Evolutionary conservation across 257 asterid genomes (phyloP), one percentile per base, ranked within the genome.

Genomic region (Euphrasia confusa): DNA sequence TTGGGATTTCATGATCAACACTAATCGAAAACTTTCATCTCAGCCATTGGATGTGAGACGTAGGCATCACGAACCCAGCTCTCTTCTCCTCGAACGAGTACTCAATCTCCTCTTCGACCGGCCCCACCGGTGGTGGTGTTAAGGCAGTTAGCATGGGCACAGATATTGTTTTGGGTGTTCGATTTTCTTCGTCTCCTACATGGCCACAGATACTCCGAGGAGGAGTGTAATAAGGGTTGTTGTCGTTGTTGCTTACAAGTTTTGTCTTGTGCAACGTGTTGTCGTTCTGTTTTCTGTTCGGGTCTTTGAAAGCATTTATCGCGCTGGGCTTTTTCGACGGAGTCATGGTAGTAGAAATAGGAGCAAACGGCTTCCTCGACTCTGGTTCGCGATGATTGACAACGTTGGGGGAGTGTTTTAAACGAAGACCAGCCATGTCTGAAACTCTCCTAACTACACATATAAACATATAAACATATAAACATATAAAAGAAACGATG

Each of bases 71-170:
- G 65, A 81, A 89, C 9, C 90, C 83, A 21, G 88, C 89, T 73
- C 99, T 76, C 33, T 79, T 79, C 78, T 92, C 99, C 79, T 92
- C 99, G 7, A 89, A 92, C 1, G 97, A 92, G 78, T 89, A 92
- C 52, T 92, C 97, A 3, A 63, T 77, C 74, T 77, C 89, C 63
- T 84, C 84, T 12, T 65, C 80, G 49, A 56, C 71, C 35, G 79
- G 24, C 24, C 24, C 24, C 24, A 21, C 24, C 24, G 24, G 24
- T 5, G 67, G 58, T 37, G 42, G 42, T 9, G 96, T 84, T 42
- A 68, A 33, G 53, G 76, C 83, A 3, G 90, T 83, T 73, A 79
- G 89, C 95, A 90, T 88, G 9, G 95, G 94, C 50, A 79, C 67
- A 15, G 81, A 75, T 30, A 69, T 61, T 0, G 42, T 58, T 30